Conservation (phyloP, 1,139 yeast genomes). For the Petasospora rhodanensis region DNA sequence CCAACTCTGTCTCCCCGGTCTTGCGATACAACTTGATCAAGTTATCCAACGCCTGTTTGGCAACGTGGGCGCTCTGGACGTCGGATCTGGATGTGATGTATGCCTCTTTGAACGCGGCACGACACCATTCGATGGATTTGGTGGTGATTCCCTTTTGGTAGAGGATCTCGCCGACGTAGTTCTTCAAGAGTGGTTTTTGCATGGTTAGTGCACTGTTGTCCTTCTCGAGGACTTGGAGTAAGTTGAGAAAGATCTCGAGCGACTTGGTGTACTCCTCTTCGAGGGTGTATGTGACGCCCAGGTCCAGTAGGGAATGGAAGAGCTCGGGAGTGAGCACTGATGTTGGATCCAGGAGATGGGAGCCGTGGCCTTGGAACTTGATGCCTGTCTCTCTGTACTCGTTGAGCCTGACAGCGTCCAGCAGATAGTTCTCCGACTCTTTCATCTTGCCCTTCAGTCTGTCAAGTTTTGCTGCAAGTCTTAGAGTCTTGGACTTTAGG, state of each 20-base stretch:
- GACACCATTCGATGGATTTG: conserved; percentile 62
- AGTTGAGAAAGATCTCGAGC: conserved; percentile 28
- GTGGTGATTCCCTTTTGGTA: conserved; percentile 53
- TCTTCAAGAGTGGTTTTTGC: conserved; percentile 39
- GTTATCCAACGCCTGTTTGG: conserved; percentile 15
- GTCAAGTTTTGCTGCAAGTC: conserved; percentile 23
- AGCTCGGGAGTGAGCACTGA: conserved; percentile 18
- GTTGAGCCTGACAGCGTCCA: conserved; percentile 37
- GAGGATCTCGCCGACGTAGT: conserved; percentile 60
- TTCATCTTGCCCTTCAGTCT: conserved; percentile 20
- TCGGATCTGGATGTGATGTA: conserved; percentile 11
- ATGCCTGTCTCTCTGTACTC: conserved; percentile 23
- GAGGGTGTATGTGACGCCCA: conserved; percentile 29
- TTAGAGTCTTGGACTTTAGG: conserved; percentile 27
- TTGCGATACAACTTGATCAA: conserved; percentile 14
- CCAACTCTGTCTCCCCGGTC: conserved; percentile 13
- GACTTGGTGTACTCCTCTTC: conserved; percentile 25
- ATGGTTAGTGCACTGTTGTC: no score
- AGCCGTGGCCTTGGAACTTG: conserved; percentile 17
- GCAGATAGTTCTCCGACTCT: conserved; percentile 35
- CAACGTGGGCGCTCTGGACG: conserved; percentile 13
- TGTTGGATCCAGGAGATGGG: conserved; percentile 16
- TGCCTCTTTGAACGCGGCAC: conserved; percentile 36
- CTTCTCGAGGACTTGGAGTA: conserved; percentile 25
- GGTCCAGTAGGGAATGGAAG: conserved; percentile 23